Evolutionary conservation across 2,329 filamentous ascomycete species (phyloP).

Genomic region (Chaetomiaceae sp.): DNA sequence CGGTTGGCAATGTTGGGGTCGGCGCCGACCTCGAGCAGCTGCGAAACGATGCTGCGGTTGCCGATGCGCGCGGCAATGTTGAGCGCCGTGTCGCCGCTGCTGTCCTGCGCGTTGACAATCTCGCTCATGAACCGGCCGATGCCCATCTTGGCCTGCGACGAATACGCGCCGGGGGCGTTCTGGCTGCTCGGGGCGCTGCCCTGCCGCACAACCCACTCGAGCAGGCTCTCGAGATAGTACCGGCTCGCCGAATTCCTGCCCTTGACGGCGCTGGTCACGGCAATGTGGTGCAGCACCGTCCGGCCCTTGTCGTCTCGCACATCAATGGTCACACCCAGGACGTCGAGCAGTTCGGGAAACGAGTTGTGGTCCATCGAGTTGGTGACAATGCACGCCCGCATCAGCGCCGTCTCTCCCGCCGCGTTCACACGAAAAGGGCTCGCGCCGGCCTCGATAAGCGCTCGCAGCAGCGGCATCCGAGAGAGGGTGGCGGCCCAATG

Average conservation of each 20-base stretch:
- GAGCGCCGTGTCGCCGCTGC: constrained; percentile 88
- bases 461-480: constrained; percentile 73
- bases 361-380: constrained; percentile 90
- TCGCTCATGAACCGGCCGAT: constrained; percentile 93
- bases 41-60: constrained; percentile 93
- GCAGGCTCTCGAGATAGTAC: constrained; percentile 89
- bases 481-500: constrained; percentile 96
- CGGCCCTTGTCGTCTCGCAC: constrained; percentile 83
- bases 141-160: constrained; percentile 63
- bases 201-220: constrained; percentile 91
- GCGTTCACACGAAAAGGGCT: constrained; percentile 85
- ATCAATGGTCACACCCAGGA: constrained; percentile 85
- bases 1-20: constrained; percentile 90
- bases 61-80: constrained; percentile 92
- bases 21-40: constrained; percentile 89
- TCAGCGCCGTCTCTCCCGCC: constrained; percentile 85
- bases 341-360: constrained; percentile 85
- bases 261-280: constrained; percentile 91
- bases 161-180: constrained; percentile 28
- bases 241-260: constrained; percentile 86
- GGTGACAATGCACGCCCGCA: constrained; percentile 87
- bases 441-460: constrained; percentile 78
- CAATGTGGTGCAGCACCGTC: constrained; percentile 93
- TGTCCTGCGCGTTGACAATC: constrained; percentile 93
- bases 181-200: constrained; percentile 46